These are phyloP conservation scores for Marasmius sp. DNA, from an alignment of 1,284 basidiomycete genomes.

Conservation along the genomic window DNA sequence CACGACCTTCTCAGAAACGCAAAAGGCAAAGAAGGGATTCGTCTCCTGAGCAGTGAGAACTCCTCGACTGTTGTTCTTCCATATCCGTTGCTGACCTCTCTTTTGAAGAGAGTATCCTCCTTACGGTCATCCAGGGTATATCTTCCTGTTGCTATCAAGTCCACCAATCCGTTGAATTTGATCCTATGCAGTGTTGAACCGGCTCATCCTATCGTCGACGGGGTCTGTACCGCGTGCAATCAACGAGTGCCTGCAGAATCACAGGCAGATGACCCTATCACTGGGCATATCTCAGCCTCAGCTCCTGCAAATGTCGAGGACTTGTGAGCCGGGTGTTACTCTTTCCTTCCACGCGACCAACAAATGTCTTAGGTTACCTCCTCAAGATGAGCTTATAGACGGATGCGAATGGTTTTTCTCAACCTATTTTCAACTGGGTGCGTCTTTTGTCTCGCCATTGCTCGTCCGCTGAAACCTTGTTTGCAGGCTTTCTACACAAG, in stretches of 20 bases:
- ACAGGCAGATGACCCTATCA: no score
- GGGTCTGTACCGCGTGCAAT: slow-evolving; percentile 10
- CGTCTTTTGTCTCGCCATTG: background rate
- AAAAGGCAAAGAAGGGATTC: slow-evolving; percentile 15
- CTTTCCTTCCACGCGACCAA: background rate
- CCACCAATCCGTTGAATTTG: background rate
- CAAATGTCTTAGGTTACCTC: slow-evolving; percentile 9
- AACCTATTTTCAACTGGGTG: slow-evolving; percentile 11
- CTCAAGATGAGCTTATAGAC: slow-evolving; percentile 15
- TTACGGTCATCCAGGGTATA: background rate
- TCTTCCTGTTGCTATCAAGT: background rate
- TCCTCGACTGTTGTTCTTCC: background rate
- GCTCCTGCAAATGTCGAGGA: slow-evolving; percentile 1
- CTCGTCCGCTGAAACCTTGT: background rate
- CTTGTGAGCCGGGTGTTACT: slow-evolving; percentile 1
- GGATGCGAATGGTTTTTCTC: slow-evolving; percentile 16
- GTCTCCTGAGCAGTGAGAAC: slow-evolving; percentile 13
- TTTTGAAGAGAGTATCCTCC: background rate
- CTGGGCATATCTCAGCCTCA: background rate
- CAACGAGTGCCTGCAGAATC: slow-evolving; percentile 6
- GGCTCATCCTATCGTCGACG: slow-evolving; percentile 11
- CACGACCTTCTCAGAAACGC: slow-evolving; percentile 14
- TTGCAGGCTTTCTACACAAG: slow-evolving; percentile 17
- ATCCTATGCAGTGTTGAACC: background rate
- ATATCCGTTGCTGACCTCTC: background rate